Conservation (phyloP, 352 stramenopile genomes). For the Pythium scleroteichum region DNA sequence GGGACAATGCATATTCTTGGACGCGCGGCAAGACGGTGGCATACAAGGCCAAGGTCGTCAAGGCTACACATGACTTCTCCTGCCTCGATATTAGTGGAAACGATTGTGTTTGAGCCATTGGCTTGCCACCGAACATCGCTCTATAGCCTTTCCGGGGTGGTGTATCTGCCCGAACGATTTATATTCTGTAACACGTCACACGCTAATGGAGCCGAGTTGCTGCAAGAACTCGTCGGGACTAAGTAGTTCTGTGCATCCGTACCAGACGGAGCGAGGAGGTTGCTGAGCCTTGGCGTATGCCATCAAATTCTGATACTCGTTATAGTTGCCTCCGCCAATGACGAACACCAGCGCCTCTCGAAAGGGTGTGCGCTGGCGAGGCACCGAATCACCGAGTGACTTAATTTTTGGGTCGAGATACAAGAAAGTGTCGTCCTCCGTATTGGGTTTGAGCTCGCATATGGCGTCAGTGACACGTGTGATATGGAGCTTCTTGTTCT, state of each 20-base stretch:
- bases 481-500: conserved; percentile 88
- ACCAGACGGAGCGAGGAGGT: conserved; percentile 73
- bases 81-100: conserved; percentile 76
- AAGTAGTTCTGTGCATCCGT: conserved; percentile 89
- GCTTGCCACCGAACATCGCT: too few species aligned
- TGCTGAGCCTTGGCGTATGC: conserved; percentile 76
- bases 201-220: conserved; percentile 73
- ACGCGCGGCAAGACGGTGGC: conserved; percentile 63
- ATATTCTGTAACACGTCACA: conserved; percentile 31
- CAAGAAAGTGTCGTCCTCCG: conserved; percentile 81
- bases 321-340: conserved; percentile 87
- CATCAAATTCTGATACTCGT: conserved; percentile 88
- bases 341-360: conserved; percentile 87
- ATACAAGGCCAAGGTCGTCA: conserved; percentile 83
- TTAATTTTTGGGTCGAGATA: conserved; percentile 91
- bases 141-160: too few species aligned
- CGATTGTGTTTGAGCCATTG: conserved; percentile 49
- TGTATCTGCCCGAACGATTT: not conserved
- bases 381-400: conserved; percentile 54
- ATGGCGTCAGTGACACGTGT: conserved; percentile 82
- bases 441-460: conserved; percentile 78
- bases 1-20: conserved; percentile 78
- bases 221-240: conserved; percentile 89
- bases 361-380: conserved; percentile 76
- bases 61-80: conserved; percentile 72